Conservation (phyloP, 2,329 filamentous ascomycete species). For the Fusarium gaditjirri region DNA sequence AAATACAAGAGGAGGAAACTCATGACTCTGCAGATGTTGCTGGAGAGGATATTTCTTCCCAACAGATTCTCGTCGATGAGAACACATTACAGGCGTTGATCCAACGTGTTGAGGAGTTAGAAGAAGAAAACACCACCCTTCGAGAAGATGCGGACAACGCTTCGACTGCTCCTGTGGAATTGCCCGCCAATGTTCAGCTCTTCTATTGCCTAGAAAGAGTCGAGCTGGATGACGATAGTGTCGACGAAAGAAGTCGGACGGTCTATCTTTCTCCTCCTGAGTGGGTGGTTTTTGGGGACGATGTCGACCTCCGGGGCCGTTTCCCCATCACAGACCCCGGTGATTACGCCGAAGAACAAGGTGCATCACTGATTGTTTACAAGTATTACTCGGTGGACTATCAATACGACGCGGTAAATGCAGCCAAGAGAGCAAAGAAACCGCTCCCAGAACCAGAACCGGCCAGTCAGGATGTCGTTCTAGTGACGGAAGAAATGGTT, state of each 20-base stretch:
- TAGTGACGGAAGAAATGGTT: constrained; percentile 8
- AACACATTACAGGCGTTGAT: not conserved
- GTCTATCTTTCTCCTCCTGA: constrained; percentile 5
- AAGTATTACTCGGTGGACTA: not conserved
- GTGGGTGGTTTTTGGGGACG: not conserved
- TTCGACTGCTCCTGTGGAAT: not conserved
- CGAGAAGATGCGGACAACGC: not conserved
- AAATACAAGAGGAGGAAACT: not conserved
- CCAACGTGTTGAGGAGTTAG: not conserved
- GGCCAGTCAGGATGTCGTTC: not conserved
- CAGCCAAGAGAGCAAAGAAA: not conserved
- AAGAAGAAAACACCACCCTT: not conserved
- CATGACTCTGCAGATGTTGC: fast-evolving
- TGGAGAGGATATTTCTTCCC: not conserved
- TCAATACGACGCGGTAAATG: not conserved
- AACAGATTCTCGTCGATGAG: not conserved
- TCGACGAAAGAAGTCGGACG: not conserved
- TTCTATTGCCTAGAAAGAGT: not conserved
- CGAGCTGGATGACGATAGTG: fast-evolving
- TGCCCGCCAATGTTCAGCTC: not conserved
- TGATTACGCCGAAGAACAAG: not conserved
- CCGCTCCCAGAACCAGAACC: not conserved
- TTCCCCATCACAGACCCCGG: not conserved
- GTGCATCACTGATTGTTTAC: not conserved
- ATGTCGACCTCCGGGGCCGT: not conserved